phyloP scores from a whole-genome alignment of 768 basidiomycete genomes.

The Porphyrellus cyaneotinctus region DNA sequence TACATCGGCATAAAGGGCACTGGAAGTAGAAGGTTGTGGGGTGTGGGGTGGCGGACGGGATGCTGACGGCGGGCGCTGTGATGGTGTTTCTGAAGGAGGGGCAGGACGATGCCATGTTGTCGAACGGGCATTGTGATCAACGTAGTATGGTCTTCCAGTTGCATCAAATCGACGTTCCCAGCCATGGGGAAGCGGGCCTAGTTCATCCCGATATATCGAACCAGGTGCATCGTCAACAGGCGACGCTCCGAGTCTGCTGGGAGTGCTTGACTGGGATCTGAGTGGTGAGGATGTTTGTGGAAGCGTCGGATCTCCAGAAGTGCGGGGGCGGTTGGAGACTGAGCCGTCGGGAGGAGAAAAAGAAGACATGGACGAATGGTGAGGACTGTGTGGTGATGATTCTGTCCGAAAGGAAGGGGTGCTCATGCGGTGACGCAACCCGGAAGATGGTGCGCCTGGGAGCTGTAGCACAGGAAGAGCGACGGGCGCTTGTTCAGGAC shows the following conservation, averaged over 20 bases:
- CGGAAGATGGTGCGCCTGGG: conserved; percentile 10
- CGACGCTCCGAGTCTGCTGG: conserved; percentile 4
- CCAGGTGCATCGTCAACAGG: conserved; percentile 1
- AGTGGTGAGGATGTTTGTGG: conserved; percentile 11
- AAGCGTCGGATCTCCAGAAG: conserved; percentile 14
- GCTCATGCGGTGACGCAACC: conserved; percentile 20
- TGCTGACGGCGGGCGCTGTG: conserved; percentile 12
- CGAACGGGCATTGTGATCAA: conserved; percentile 78
- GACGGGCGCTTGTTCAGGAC: conserved; percentile 14
- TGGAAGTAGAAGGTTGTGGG: conserved; percentile 30
- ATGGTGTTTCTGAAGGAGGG: conserved; percentile 21
- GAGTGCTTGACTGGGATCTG: conserved; percentile 12
- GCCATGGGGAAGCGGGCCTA: conserved; percentile 63
- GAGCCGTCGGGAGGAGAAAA: conserved; percentile 12
- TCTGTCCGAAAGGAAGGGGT: conserved; percentile 21
- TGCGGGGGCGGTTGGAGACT: conserved; percentile 11
- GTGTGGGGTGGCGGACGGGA: conserved; percentile 17
- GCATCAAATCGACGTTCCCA: conserved; percentile 82
- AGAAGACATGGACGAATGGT: conserved; percentile 18
- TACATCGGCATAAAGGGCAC: conserved; percentile 47
- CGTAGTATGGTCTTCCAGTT: conserved; percentile 69
- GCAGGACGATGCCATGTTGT: conserved; percentile 73
- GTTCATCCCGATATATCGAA: conserved; percentile 49
- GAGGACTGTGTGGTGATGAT: conserved; percentile 15
- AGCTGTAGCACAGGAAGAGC: conserved; percentile 15